Evolutionary conservation across 208 protist species (phyloP), one percentile per base, ranked within the genome.

Genomic region (Porcisia deanei): DNA sequence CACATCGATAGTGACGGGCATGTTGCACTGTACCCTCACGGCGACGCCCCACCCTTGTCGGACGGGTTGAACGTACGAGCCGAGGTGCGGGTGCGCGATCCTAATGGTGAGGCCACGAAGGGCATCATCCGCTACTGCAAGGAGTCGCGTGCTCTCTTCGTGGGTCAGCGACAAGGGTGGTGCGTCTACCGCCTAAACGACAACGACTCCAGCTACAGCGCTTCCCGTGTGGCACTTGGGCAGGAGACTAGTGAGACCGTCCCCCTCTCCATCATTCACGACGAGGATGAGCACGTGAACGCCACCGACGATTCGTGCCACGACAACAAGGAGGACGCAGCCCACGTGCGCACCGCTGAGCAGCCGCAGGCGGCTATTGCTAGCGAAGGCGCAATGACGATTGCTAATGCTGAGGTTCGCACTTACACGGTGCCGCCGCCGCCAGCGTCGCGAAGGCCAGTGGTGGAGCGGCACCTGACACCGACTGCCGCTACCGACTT

Each of bases 41-140:
- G 77, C 57, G 63, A 77, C 16, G 60, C 73, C 4, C 85, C 85
- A 1, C 76, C 87, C 1, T 60, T 75, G 45, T 77, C 80, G 7
- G 67, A 67, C 49, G 90, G 90, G 41, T 72, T 96, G 49, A 87
- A 90, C 80, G 90, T 94, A 43, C 73, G 65, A 20, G 91, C 88
- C 30, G 82, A 85, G 58, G 91, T 96, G 37, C 85, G 85, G 18
- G 85, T 97, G n/a, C 76, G 88, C 59, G 82, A 88, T 64, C 85
- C 92, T 14, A 58, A 63, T 57, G 80, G 77, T n/a, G 75, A 79
- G n/a, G 76, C 84, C 18, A 18, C 53, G 14, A 76, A 85, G n/a
- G 84, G 84, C 22, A 22, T 80, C 43, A 45, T 4, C 58, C 72
- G 67, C 22, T 71, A 78, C 59, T 76, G 81, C 47, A 12, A 7